These are phyloP conservation scores for Curvularia sp. DNA, from an alignment of 2,329 filamentous ascomycete species.

Conservation along the genomic window DNA sequence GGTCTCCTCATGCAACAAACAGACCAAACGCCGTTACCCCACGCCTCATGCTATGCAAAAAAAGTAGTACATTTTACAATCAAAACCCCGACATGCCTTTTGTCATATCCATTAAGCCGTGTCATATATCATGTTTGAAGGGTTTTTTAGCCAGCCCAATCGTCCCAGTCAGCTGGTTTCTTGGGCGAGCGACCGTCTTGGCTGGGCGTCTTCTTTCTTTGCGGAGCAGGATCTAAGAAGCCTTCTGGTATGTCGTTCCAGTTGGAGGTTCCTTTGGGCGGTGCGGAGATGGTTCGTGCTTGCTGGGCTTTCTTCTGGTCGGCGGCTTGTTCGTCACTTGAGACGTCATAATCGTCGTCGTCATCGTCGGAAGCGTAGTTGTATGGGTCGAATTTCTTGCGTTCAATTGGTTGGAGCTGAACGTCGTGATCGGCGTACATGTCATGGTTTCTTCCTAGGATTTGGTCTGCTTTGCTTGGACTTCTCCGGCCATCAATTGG, in stretches of 20 bases:
- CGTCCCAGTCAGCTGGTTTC: slow-evolving; percentile 41
- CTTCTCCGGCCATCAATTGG: slow-evolving; percentile 47
- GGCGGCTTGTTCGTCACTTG: slow-evolving; percentile 42
- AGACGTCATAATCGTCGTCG: slow-evolving; percentile 48
- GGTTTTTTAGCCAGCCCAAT: slow-evolving; percentile 28
- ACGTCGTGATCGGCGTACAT: slow-evolving; percentile 49
- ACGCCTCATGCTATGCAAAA: slow-evolving; percentile 18
- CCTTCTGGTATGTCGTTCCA: slow-evolving; percentile 60
- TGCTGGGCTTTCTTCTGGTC: slow-evolving; percentile 28
- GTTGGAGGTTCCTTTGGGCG: slow-evolving; percentile 42
- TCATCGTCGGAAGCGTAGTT: slow-evolving; percentile 49
- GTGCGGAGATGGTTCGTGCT: slow-evolving; percentile 19
- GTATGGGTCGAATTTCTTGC: slow-evolving; percentile 46
- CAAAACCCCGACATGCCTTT: slow-evolving; percentile 10
- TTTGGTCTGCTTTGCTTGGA: slow-evolving; percentile 51
- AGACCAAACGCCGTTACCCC: slow-evolving; percentile 15
- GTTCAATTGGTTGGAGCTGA: slow-evolving; percentile 52
- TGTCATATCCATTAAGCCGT: slow-evolving; percentile 13
- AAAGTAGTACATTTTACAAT: slow-evolving; percentile 23
- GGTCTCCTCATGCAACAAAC: neutral
- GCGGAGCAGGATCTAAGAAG: slow-evolving; percentile 42
- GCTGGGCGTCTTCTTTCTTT: slow-evolving; percentile 39
- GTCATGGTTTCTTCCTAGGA: slow-evolving; percentile 49
- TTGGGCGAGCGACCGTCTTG: slow-evolving; percentile 37
- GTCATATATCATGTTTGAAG: neutral